Base-by-base conservation (phyloP, 148 eudicot genomes). In the Vaccinium darrowii region DNA sequence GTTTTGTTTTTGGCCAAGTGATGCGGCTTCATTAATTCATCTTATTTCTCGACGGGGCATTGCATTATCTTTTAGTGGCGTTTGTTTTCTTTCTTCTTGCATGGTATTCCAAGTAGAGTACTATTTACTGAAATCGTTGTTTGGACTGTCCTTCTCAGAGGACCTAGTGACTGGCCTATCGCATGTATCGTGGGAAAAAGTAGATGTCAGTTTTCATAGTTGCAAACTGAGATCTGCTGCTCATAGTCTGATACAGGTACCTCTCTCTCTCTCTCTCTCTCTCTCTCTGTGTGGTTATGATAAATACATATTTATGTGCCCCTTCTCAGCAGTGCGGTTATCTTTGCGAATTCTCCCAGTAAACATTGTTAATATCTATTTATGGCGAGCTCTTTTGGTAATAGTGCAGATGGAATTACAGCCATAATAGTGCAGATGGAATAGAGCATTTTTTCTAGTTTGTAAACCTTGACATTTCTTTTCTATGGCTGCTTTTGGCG, bases 161-260 rank as follows among this genome's bases (percentile, higher is more conserved):
- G 96, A 97, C 86, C 90, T 97, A 53, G 93, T 95, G 80, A 91
- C 88, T 60, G 96, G 93, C 81, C 90, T 97, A 60, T 92, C 98
- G 80, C 92, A 92, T 39, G 90, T 95, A 23, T 88, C 98, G 54
- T 97, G 99, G 99, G 99, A 97, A 86, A 97, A 97, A 89, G 91
- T 97, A 71, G 99, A 97, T 77, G 99, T 97, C 87, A 97, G 99
- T 88, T 97, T 97, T 82, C 99, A 95, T 82, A 89, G 86, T 60
- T 94, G 99, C 89, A 93, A 84, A 86, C 43, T 82, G 71, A 91
- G 90, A 76, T 93, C 86, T 91, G 93, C 98, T 80, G 98, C 99
- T 81, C 99, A 97, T 83, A 95, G 96, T 85, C 88, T 97, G 79
- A 97, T 97, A 85, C 99, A 97, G 99, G 99, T 97, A 83, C 43